Conservation (phyloP, 2,329 filamentous ascomycete genomes). For the Phyllosticta citriasiana region DNA sequence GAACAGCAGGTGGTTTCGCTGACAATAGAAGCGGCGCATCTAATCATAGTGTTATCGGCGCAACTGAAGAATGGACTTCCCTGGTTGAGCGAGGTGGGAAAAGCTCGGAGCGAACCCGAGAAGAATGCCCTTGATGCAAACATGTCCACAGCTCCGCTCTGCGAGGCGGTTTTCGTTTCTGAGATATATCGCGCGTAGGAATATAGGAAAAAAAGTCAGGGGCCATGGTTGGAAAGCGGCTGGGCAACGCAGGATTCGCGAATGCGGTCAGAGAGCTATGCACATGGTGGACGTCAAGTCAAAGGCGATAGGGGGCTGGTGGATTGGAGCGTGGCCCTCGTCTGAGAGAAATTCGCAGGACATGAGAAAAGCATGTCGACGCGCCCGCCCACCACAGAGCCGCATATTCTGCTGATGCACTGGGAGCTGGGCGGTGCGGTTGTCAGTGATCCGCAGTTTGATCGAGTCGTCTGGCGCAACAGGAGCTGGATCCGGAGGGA, state of each 20-base stretch:
- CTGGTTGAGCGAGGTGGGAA: not conserved
- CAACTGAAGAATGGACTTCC: not conserved
- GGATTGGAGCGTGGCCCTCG: not conserved
- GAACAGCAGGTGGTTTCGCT: not conserved
- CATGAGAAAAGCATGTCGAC: not conserved
- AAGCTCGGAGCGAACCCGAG: not conserved
- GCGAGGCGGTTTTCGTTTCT: not conserved
- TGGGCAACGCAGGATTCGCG: not conserved
- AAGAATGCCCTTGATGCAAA: not conserved
- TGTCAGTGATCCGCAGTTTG: not conserved
- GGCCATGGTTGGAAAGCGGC: not conserved
- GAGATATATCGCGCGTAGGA: not conserved
- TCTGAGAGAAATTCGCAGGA: not conserved
- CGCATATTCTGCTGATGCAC: not conserved
- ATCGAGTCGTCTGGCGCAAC: not conserved
- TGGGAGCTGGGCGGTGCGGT: not conserved
- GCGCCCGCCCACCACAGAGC: not conserved
- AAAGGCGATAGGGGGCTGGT: not conserved
- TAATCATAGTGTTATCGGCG: not conserved
- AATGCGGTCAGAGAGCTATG: not conserved
- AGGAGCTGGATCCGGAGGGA: not conserved
- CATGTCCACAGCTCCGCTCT: not conserved
- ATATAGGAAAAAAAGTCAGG: not conserved
- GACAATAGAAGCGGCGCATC: not conserved
- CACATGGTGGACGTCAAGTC: not conserved